A percentile compares a stretch with the other conserved stretches of the same genome.
Conservation (phyloP, 1,139 yeast species). For the Meyerozyma athensensis region DNA sequence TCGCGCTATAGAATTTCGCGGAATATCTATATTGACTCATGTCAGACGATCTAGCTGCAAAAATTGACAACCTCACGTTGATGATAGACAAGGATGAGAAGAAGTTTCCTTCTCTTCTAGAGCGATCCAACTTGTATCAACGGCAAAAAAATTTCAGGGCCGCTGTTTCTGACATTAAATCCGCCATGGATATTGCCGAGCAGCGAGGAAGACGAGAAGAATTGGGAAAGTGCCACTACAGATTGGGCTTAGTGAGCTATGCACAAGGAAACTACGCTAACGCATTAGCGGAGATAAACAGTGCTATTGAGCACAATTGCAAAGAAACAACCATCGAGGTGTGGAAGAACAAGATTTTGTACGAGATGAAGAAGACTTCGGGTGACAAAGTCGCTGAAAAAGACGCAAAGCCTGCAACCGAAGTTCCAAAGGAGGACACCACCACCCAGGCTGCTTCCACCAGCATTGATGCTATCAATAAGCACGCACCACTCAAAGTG, state of each 20-base stretch:
- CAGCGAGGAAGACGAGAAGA: slow-evolving; percentile 46
- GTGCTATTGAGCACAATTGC: slow-evolving; percentile 46
- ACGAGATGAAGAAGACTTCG: slow-evolving; percentile 26
- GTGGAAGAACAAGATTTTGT: slow-evolving; percentile 48
- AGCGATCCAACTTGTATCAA: slow-evolving; percentile 53
- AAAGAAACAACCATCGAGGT: slow-evolving; percentile 43
- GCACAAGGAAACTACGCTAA: slow-evolving; percentile 40
- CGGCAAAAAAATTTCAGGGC: slow-evolving; percentile 45
- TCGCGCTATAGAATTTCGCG: background rate
- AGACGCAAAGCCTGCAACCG: slow-evolving; percentile 3
- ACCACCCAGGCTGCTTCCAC: slow-evolving; percentile 18
- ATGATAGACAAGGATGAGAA: slow-evolving; percentile 38
- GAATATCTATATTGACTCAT: background rate
- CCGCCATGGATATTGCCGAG: slow-evolving; percentile 53
- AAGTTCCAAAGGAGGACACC: slow-evolving; percentile 18
- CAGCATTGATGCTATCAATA: slow-evolving; percentile 29
- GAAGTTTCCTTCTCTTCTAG: slow-evolving; percentile 50
- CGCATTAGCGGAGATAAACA: slow-evolving; percentile 46
- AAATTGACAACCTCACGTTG: slow-evolving; percentile 25
- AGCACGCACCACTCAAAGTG: slow-evolving; percentile 37
- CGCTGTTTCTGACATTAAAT: slow-evolving; percentile 50
- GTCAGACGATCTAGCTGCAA: slow-evolving; percentile 11
- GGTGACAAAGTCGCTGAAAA: too few species aligned
- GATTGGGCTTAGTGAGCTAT: slow-evolving; percentile 50
- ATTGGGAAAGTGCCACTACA: slow-evolving; percentile 56